Evolutionary conservation across 768 basidiomycete species (phyloP), one percentile per base, ranked within the genome.

Genomic region (Paxillus involutus): DNA sequence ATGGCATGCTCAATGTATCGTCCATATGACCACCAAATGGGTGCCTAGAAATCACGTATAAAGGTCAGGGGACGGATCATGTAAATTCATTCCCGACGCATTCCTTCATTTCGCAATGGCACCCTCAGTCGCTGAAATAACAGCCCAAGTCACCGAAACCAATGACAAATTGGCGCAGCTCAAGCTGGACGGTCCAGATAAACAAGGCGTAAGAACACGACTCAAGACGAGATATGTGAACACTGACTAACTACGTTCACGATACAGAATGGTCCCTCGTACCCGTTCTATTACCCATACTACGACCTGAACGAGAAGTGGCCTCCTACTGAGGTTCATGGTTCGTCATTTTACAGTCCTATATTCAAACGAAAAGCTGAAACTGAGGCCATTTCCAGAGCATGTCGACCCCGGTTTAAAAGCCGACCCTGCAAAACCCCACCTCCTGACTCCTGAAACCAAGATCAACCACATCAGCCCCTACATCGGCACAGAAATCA

Each of bases 371-470:
- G 13, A 24, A 32, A 2, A 10, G 2, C 9, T 32, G 8, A 29
- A 29, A 4, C 50, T 44, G n/a, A 44, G 36, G 14, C 21, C n/a
- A 12, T 30, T 47, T n/a, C 57, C 57, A 74, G 78, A 78, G 13
- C 70, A 73, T 59, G 60, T 61, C 46, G 80, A 82, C 51, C 72
- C 77, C 9, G 80, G 80, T 26, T 51, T 63, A 7, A 75, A 75
- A 45, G 81, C 82, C 24, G 74, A 83, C 63, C 77, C 72, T 49
- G 67, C 73, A 33, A 83, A 83, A 57, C 80, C 80, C 32, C 71
- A 81, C 61, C 72, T 83, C 10, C 74, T 83, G 30, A 72, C 60
- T 5, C 58, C 73, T 35, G 75, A 76, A 53, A 68, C 71, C 12
- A 74, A 55, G 14, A 62, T 72, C 3, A 65, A 58, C 41, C 60